A percentile compares a stretch with the other conserved stretches of the same genome.
Evolutionary conservation across 352 stramenopile species (phyloP).

Genomic region (Pythium apleroticum): DNA sequence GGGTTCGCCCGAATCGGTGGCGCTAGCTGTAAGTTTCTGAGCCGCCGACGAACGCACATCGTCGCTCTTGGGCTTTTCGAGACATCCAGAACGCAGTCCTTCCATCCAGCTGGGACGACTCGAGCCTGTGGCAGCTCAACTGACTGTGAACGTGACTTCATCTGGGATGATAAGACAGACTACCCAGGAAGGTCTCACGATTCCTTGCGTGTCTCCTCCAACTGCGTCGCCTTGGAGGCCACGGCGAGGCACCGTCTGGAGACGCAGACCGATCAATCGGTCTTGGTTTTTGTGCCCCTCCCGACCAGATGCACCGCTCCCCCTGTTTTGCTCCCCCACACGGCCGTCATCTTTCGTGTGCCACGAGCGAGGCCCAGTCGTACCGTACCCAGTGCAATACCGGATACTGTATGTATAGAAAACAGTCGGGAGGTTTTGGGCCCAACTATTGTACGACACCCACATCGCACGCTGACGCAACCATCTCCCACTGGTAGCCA

Average conservation of each 20-base stretch:
- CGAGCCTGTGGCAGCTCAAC: background rate
- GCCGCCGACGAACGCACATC: constrained; percentile 1
- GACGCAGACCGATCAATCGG: background rate
- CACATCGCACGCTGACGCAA: background rate
- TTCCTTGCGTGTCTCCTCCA: constrained; percentile 1
- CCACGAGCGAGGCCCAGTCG: background rate
- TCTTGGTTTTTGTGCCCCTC: background rate
- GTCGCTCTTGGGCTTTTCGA: background rate
- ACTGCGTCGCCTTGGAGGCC: no score
- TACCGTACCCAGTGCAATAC: background rate
- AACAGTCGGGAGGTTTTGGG: background rate
- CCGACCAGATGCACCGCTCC: background rate
- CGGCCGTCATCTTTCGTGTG: background rate
- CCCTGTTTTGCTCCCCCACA: background rate
- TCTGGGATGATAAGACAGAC: background rate
- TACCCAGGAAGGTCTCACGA: background rate
- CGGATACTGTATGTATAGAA: background rate
- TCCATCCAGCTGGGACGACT: constrained; percentile 1
- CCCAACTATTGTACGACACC: background rate
- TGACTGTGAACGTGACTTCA: background rate
- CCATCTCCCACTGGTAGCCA: background rate
- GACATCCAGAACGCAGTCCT: background rate
- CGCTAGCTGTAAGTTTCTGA: background rate
- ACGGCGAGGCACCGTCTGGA: background rate
- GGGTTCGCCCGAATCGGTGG: background rate